Evolutionary conservation across 257 asterid species (phyloP), one percentile per base, ranked within the genome.

Genomic region (Marsdenia floribunda): DNA sequence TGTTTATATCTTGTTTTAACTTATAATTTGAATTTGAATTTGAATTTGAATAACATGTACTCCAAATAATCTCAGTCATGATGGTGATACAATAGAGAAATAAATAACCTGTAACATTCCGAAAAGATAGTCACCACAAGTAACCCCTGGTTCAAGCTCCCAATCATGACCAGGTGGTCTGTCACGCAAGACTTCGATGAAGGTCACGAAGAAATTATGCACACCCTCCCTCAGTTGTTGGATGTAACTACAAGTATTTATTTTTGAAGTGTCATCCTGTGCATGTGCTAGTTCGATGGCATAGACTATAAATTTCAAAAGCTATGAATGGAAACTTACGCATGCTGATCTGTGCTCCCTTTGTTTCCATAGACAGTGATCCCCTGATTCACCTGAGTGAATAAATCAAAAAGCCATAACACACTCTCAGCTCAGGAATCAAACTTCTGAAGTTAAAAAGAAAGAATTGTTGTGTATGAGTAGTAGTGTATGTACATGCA

Each of bases 271-370:
- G 37, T 66, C 12, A 22, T 42, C 47, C 38, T 21, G 52, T 33
- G 26, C 40, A 61, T 12, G 22, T 44, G 54, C 7, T 60, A 73
- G 46, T 52, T 74, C 18, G 6, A 60, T 6, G 3, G 21, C 29
- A 9, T 10, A 35, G 59, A 49, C 19, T 35, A 49, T 44, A 65
- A 3, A 57, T 13, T 10, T 44, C 50, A 49, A 77, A 47, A 26
- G 1, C 63, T 54, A 75, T 13, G 72, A 75, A 74, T 3, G 75
- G 59, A 74, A 64, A 83, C 97, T 19, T 86, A 95, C 99, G 97
- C 99, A 76, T 95, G 99, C 83, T 95, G 99, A 83, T 95, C 99
- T 72, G 99, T 95, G 90, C 99, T 95, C 82, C 99, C 99, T 82
- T 95, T 95, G 89, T 95, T 95, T 82, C 99, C 99, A 79, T 95